Percentiles rank a stretch among this genome's conserved stretches.
These are phyloP conservation scores for Phaffia tasmanica DNA, from an alignment of 768 basidiomycete species.

Conservation along the genomic window DNA sequence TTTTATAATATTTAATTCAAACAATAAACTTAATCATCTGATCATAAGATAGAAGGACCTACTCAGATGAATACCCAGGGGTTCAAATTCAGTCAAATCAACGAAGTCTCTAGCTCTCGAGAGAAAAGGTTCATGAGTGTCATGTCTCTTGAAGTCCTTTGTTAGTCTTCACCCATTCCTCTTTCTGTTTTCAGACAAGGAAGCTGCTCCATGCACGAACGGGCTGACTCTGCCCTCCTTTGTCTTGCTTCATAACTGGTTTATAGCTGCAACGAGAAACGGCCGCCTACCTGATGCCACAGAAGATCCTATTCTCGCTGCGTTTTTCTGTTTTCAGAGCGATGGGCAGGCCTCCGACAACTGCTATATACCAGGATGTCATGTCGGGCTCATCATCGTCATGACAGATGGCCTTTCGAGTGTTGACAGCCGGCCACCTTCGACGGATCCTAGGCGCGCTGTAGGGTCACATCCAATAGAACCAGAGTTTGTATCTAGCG, in stretches of 20 bases:
- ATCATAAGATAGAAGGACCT: slow-evolving; percentile 52
- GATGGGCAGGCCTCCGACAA: slow-evolving; percentile 38
- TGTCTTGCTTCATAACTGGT: neutral
- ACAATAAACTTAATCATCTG: neutral
- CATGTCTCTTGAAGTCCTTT: slow-evolving; percentile 73
- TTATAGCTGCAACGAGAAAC: slow-evolving; percentile 40
- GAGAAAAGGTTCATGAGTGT: slow-evolving; percentile 65
- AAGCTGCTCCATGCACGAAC: neutral
- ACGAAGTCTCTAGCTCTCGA: slow-evolving; percentile 42
- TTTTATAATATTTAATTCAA: neutral
- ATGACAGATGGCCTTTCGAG: slow-evolving; percentile 33
- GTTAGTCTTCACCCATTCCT: slow-evolving; percentile 42
- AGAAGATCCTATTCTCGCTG: slow-evolving; percentile 53
- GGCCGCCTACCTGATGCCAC: slow-evolving; percentile 56
- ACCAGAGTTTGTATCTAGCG: slow-evolving; percentile 45
- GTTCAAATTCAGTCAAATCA: slow-evolving; percentile 49
- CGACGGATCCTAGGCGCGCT: slow-evolving; percentile 35
- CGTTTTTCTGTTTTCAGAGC: slow-evolving; percentile 64
- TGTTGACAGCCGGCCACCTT: slow-evolving; percentile 34
- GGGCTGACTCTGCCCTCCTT: slow-evolving; percentile 45
- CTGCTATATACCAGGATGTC: slow-evolving; percentile 35
- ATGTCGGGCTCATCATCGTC: slow-evolving; percentile 50
- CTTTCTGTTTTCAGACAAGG: neutral
- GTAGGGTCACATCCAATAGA: neutral
- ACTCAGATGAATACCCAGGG: slow-evolving; percentile 67